These are phyloP conservation scores for Trebouxia sp. DNA, from an alignment of 139 green algal species.

Conservation along the genomic window DNA sequence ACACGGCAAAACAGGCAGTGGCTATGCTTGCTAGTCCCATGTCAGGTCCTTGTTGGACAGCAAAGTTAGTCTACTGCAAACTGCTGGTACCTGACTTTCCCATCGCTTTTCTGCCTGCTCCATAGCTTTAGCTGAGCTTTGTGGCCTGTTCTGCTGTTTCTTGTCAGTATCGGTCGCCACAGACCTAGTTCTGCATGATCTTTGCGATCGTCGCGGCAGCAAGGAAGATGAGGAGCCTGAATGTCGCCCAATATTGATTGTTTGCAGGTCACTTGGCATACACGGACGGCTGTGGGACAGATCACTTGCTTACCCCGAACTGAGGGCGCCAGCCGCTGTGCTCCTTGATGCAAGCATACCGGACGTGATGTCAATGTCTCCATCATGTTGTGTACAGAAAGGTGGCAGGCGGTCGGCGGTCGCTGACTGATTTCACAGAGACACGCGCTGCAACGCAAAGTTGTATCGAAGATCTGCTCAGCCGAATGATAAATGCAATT, in stretches of 20 bases:
- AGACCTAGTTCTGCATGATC: slow-evolving; percentile 5
- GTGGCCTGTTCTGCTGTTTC: background rate
- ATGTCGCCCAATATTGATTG: too few species aligned
- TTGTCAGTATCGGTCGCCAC: background rate
- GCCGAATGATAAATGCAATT: background rate
- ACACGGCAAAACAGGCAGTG: background rate
- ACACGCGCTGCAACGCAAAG: too few species aligned
- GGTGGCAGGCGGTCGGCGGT: background rate
- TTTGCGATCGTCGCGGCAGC: background rate
- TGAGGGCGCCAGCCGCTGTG: background rate
- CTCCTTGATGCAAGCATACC: background rate
- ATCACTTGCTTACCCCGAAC: background rate
- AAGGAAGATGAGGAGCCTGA: background rate
- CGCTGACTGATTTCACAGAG: too few species aligned
- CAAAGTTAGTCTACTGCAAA: background rate
- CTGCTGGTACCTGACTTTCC: slow-evolving; percentile 24
- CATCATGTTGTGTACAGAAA: background rate
- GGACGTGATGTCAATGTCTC: background rate
- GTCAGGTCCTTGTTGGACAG: too few species aligned
- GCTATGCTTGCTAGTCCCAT: background rate
- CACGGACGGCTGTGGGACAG: too few species aligned
- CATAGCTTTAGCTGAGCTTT: slow-evolving; percentile 27
- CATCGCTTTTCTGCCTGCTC: slow-evolving; percentile 32
- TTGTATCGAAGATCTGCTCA: too few species aligned
- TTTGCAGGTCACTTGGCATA: too few species aligned